Evolutionary conservation across 805 yeast genomes (phyloP).

Genomic region (Zygosaccharomyces bisporus): DNA sequence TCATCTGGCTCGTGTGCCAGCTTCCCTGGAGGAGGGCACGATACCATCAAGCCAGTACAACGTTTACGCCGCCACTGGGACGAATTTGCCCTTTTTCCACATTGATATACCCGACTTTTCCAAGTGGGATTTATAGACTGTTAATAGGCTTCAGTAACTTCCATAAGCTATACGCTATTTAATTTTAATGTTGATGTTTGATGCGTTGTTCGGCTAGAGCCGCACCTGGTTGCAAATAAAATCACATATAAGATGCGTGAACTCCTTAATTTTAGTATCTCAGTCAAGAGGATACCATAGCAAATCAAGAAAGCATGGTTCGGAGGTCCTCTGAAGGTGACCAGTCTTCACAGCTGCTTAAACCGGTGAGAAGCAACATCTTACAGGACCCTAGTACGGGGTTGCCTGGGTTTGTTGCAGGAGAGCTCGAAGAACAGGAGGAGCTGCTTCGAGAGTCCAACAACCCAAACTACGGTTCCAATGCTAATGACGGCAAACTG

Average conservation of each 20-base stretch:
- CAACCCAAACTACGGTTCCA: constrained; percentile 14
- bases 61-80: constrained; percentile 30
- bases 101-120: constrained; percentile 36
- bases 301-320: background rate
- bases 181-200: background rate
- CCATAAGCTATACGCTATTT: background rate
- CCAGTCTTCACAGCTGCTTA: background rate
- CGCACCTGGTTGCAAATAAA: background rate
- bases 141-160: too few relatives aligned
- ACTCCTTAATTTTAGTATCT: too few relatives aligned
- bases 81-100: constrained; percentile 37
- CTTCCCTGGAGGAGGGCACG: constrained; percentile 10
- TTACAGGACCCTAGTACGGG: constrained; percentile 34
- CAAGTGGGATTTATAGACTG: constrained; percentile 28
- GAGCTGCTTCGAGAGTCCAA: constrained; percentile 12
- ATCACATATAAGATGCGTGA: background rate
- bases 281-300: background rate
- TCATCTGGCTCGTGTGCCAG: constrained; percentile 28
- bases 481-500: constrained; percentile 9
- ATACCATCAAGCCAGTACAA: constrained; percentile 13
- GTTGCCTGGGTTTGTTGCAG: constrained; percentile 36
- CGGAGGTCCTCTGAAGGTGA: background rate
- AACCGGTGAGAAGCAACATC: constrained; percentile 15
- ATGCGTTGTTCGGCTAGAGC: background rate
- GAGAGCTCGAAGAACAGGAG: constrained; percentile 34